Base-by-base conservation (phyloP, 768 basidiomycete genomes). In the Artomyces pyxidatus region DNA sequence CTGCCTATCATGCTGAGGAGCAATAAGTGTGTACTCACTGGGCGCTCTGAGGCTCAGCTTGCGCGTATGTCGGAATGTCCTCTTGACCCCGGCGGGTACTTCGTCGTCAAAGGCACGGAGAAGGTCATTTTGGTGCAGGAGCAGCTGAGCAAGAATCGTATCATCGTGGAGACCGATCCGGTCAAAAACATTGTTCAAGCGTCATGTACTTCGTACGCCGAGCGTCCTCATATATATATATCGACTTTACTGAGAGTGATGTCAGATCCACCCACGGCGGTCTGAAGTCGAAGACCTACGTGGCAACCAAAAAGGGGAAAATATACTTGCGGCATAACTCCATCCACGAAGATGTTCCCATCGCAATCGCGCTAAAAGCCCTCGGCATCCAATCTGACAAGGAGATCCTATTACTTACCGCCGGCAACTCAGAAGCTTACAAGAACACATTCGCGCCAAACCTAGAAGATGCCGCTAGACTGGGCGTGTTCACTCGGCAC, bases 121-220 rank as follows among this genome's bases (percentile, higher is more conserved):
- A 99, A 98, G 69, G 96, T 99, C 59, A 99, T 99, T 57, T 73
- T 99, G 53, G 95, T 99, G 6, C 96, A 99, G 65, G 96, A 98
- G 64, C 96, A 99, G 68, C 69, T 98, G 61, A 94, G 90, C 75
- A 98, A 98, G 75, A 98, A 99, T 66, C 80, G 96, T 37, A 99
- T 99, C 62, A 97, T 99, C 57, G 96, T 99, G 53, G 96, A 98
- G 71, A 88, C 85, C 6, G 96, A 98, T 66, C 68, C 76, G 19
- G 82, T 82, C 37, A 97, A 98, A 66, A 89, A 88, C 5, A 71
- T 85, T 32, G 93, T 96, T 0, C 91, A 91, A 63, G 92, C 95
- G 3, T 93, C 91, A 4, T 96, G 94, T 67, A 97, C 94, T 43
- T 96, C 93, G 89, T 94, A 60, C 63, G 91, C 74, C 30, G 22